A percentile compares a stretch with the other conserved stretches of the same genome.
These are phyloP conservation scores for Malania oleifera DNA, from an alignment of 164 flowering plant species.

Conservation along the genomic window DNA sequence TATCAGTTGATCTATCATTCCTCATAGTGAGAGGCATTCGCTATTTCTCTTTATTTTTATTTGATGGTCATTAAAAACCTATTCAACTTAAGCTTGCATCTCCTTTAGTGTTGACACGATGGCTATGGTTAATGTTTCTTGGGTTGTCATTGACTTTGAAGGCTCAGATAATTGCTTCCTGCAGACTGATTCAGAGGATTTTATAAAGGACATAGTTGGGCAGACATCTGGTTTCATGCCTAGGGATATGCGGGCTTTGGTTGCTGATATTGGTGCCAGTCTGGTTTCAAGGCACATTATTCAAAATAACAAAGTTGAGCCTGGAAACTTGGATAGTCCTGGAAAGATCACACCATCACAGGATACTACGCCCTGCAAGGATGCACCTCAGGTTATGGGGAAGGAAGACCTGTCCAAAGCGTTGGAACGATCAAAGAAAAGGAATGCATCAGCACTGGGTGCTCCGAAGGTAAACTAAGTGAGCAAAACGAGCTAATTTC, in stretches of 20 bases:
- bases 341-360: slow-evolving; percentile 10
- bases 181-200: slow-evolving; percentile 52
- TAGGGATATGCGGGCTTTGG: slow-evolving; percentile 65
- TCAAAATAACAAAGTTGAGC: slow-evolving; percentile 14
- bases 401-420: slow-evolving; percentile 62
- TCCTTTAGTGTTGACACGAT: not conserved
- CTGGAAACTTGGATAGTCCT: slow-evolving; percentile 17
- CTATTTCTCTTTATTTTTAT: not conserved
- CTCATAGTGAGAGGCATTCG: not conserved
- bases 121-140: not conserved
- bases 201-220: slow-evolving; percentile 62
- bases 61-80: not conserved
- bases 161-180: slow-evolving; percentile 18
- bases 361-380: slow-evolving; percentile 12
- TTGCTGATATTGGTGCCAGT: slow-evolving; percentile 85
- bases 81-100: not conserved
- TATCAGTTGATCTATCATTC: not conserved
- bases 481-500: not conserved
- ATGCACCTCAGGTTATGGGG: slow-evolving; percentile 22
- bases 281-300: slow-evolving; percentile 26
- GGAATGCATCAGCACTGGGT: slow-evolving; percentile 83
- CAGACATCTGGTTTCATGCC: slow-evolving; percentile 93
- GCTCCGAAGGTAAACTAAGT: slow-evolving; percentile 72
- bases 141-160: slow-evolving; percentile 19
- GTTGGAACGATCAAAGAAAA: slow-evolving; percentile 76